These are phyloP conservation scores for Sphagnum fallax DNA, from an alignment of 228 moss, liverwort and hornwort genomes.

Conservation along the genomic window DNA sequence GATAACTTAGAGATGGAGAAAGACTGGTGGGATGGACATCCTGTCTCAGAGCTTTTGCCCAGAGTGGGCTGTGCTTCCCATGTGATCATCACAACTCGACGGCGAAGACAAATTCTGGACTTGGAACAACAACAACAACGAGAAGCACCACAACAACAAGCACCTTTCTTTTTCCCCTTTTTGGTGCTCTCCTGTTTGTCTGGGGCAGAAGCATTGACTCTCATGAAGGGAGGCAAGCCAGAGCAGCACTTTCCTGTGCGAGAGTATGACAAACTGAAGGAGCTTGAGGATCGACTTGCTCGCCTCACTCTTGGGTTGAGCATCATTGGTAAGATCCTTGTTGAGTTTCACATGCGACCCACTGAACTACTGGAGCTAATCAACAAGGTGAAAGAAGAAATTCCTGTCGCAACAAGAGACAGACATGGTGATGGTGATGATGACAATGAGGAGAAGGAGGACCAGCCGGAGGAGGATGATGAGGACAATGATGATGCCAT, in stretches of 20 bases:
- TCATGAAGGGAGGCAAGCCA: slow-evolving; percentile 33
- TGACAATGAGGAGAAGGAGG: no score
- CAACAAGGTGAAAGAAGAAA: slow-evolving; percentile 12
- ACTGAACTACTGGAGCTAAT: slow-evolving; percentile 38
- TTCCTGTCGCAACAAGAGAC: slow-evolving; percentile 5
- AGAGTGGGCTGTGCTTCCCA: slow-evolving; percentile 29
- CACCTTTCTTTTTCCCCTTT: no score
- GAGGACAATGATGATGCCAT: slow-evolving; percentile 24
- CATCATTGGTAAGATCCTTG: slow-evolving; percentile 34
- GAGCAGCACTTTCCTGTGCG: slow-evolving; percentile 19
- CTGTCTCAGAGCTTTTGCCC: slow-evolving; percentile 40
- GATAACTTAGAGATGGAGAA: slow-evolving; percentile 54
- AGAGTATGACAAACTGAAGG: slow-evolving; percentile 38
- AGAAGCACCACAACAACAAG: no score
- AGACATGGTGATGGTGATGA: no score
- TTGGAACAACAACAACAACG: slow-evolving; percentile 13
- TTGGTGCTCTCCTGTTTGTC: slow-evolving; percentile 21
- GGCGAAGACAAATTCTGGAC: slow-evolving; percentile 30
- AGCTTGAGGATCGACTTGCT: slow-evolving; percentile 39
- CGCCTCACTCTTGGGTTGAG: slow-evolving; percentile 39
- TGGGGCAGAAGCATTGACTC: slow-evolving; percentile 30
- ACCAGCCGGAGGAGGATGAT: no score
- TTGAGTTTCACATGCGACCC: slow-evolving; percentile 33
- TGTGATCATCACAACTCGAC: slow-evolving; percentile 55
- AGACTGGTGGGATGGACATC: slow-evolving; percentile 43